Evolutionary conservation across 768 basidiomycete species (phyloP), one percentile per base, ranked within the genome.

Genomic region (Multifurca ochricompacta): DNA sequence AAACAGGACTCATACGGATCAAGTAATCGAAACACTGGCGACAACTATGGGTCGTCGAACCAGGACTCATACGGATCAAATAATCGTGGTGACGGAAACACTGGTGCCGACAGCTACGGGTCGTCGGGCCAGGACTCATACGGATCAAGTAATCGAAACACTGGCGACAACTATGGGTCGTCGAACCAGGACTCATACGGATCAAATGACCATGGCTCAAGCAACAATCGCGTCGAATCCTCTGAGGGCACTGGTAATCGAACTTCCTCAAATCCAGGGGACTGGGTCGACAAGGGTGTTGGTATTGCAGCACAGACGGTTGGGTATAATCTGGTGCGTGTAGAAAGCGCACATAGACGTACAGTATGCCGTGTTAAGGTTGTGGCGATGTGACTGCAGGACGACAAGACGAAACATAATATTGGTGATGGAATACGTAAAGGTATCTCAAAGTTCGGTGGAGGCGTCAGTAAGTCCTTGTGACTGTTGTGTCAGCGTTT

Each of bases 291-390:
- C 54, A 71, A 74, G 54, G 73, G 75, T 40, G 65, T 80, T 31
- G 11, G 25, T 39, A 60, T 43, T 53, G 67, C 66, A 14, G 64
- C 76, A 6, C 51, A 67, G 53, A 70, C 73, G 62, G 71, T 70
- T 27, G 78, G 78, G 0, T 71, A 67, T 59, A 71, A 76, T 55
- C 6, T 79, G 14, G 77, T 80, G 52, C 45, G 76, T 69, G 9
- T 40, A n/a, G 11, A 18, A 8, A 2, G 3, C 18, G 25, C 18
- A 9, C n/a, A n/a, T n/a, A 9, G 3, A 11, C 6, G 25, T 45
- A 3, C n/a, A n/a, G n/a, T n/a, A n/a, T 45, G 27, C 19, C 11
- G 30, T 30, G 16, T 45, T 3, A n/a, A 6, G 30, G 13, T 14
- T 27, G 4, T 10, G 18, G 6, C 35, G 19, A n/a, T 47, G 27